Evolutionary conservation across 805 yeast species (phyloP), one percentile per base, ranked within the genome.

Genomic region (Suhomyces tanzawaensis): DNA sequence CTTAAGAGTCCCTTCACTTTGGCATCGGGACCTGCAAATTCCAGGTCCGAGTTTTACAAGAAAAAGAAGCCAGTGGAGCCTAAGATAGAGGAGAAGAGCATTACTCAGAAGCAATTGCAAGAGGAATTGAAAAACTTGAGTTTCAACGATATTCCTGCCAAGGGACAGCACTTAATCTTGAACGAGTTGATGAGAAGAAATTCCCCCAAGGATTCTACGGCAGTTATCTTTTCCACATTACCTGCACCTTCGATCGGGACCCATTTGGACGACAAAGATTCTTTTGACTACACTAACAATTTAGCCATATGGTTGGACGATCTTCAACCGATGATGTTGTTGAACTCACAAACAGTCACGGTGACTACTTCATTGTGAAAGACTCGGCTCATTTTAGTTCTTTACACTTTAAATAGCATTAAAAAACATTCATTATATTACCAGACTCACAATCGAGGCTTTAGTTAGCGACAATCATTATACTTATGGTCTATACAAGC

Each of bases 281-380:
- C 95, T 36, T 62, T 79, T 29, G 88, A 85, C 24, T 91, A 89
- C 55, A 78, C 85, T 12, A 79, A 80, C 40, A 82, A 82, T 48
- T 66, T 91, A 36, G 84, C 89, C 32, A 60, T 85, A 4, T 87
- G 96, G 93, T 71, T 91, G 40, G 77, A 79, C 30, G 87, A 77
- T 4, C 64, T 93, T 27, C 96, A 96, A 0, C 96, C 98, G 0
- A 73, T 79, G 1, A 57, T 93, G 57, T 61, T 93, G 44, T 73
- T 93, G 38, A 91, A 93, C 54, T 87, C 97, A 0, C 95, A 88
- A 64, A 84, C 95, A 0, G 89, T 93, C 72, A 93, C 99, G 0
- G 99, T 91, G 2, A 91, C 99, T 0, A 90, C 97, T 4, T 93
- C 95, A 23, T 66, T 91, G 45, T 90, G 64, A 32, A n/a, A 21